These are phyloP conservation scores for Trichoderma aggressivum DNA, from an alignment of 2,329 filamentous ascomycete species.

Conservation along the genomic window DNA sequence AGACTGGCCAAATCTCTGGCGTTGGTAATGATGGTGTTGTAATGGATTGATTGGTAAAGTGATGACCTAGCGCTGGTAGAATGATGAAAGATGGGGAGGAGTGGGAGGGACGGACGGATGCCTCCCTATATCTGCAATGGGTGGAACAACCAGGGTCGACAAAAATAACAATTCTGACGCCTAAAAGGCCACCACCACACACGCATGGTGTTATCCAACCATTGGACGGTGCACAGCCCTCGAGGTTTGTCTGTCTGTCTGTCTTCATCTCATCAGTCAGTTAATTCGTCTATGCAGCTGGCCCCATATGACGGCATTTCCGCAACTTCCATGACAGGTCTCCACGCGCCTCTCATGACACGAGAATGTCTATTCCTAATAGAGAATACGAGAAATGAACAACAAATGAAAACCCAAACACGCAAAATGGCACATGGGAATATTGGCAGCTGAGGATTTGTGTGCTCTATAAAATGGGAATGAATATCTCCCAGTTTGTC, in stretches of 20 bases:
- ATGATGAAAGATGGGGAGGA: not conserved
- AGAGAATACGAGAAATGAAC: not conserved
- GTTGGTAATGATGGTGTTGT: not conserved
- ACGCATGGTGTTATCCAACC: not conserved
- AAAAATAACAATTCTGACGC: not conserved
- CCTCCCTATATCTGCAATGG: not conserved
- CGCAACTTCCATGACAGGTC: not conserved
- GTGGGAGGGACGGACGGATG: not conserved
- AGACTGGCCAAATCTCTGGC: not conserved
- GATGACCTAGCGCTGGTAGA: rapidly evolving
- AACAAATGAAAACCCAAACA: not conserved
- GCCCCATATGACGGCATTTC: not conserved
- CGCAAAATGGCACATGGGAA: not conserved
- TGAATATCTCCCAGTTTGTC: not conserved
- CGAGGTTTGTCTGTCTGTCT: not conserved
- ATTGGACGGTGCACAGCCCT: not conserved
- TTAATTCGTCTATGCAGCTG: not conserved
- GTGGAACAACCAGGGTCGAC: not conserved
- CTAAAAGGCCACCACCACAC: not conserved
- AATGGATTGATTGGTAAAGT: not conserved
- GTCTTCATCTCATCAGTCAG: not conserved
- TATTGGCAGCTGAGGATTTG: not conserved
- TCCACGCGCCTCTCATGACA: not conserved
- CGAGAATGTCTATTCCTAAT: not conserved
- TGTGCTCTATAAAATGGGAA: not conserved